Evolutionary conservation across 768 basidiomycete genomes (phyloP), one percentile per base, ranked within the genome.

Genomic region (Plicaturopsis crispa): DNA sequence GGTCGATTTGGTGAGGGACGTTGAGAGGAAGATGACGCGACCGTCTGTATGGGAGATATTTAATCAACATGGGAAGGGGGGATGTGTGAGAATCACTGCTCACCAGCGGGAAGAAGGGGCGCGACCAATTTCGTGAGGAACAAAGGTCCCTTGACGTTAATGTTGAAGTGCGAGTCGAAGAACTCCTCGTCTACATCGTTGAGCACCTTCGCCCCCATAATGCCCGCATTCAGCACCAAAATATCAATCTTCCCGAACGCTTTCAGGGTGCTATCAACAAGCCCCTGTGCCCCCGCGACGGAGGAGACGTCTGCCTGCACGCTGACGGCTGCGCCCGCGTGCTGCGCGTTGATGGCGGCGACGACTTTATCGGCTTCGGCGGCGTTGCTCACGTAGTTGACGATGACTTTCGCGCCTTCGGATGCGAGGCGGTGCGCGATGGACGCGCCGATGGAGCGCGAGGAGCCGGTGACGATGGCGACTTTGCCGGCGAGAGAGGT

Each of bases 381-480:
- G 17, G 53, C 48, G 39, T 65, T 62, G 36, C 49, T 61, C 36
- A 66, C 61, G 49, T 76, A 76, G 63, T 78, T 78, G 19, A 80
- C 66, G 18, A 77, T 64, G 36, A 79, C 75, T 43, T 63, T 65
- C 3, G 75, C 76, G 10, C 79, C 78, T 47, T 75, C 63, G 28
- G 61, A 64, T 12, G 70, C 78, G n/a, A 80, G 63, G 30, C 63
- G 60, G 28, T 53, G 57, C 3, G 74, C 75, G 39, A 78, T 67
- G 11, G 72, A 65, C 0, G 75, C 78, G 24, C 77, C 78, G 19
- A 76, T 79, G 13, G 66, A 69, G 8, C 74, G 70, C 11, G 78
- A 78, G 5, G 75, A 76, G 21, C 77, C 75, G 13, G 78, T 79
- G 28, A 79, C 67, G 33, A 79, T 55, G n/a, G 72, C 72, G n/a